Conservation (phyloP, 768 basidiomycete genomes). For the Agaricus subrufescens region DNA sequence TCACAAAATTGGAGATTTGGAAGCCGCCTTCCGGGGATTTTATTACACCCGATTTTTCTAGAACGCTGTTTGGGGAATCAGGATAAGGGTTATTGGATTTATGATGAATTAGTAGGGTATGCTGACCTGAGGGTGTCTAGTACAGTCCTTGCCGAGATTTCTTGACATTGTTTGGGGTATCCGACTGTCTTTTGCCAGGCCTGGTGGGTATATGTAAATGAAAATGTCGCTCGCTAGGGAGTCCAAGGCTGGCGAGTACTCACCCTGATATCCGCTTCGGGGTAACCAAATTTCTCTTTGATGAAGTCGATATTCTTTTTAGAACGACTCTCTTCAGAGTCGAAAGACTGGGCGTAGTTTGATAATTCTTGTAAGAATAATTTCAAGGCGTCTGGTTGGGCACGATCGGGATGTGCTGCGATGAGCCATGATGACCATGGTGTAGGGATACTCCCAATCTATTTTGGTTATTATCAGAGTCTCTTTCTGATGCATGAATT, state of each 20-base stretch:
- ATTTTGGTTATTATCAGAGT: background rate
- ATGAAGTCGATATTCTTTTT: slow-evolving; percentile 71
- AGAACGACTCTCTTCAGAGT: slow-evolving; percentile 50
- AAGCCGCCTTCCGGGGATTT: no score
- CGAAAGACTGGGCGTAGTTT: slow-evolving; percentile 61
- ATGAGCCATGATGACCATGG: slow-evolving; percentile 99
- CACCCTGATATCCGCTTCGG: slow-evolving; percentile 76
- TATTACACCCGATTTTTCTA: no score
- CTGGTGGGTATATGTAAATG: slow-evolving; percentile 26
- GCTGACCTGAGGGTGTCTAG: slow-evolving; percentile 58
- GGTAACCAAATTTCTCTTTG: slow-evolving; percentile 73
- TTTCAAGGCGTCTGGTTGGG: slow-evolving; percentile 40
- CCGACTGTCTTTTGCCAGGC: slow-evolving; percentile 80
- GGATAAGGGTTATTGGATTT: no score
- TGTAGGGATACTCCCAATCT: slow-evolving; percentile 85
- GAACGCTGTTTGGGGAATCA: no score
- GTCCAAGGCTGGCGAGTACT: background rate
- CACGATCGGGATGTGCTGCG: slow-evolving; percentile 71
- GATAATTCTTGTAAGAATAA: slow-evolving; percentile 64
- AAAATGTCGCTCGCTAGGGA: background rate
- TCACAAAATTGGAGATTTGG: no score
- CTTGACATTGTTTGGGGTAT: slow-evolving; percentile 64
- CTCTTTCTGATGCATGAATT: background rate
- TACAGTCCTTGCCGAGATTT: slow-evolving; percentile 63
- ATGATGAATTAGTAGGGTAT: no score